phyloP scores from a whole-genome alignment of 345 rosid species.

The Linum tenue region DNA sequence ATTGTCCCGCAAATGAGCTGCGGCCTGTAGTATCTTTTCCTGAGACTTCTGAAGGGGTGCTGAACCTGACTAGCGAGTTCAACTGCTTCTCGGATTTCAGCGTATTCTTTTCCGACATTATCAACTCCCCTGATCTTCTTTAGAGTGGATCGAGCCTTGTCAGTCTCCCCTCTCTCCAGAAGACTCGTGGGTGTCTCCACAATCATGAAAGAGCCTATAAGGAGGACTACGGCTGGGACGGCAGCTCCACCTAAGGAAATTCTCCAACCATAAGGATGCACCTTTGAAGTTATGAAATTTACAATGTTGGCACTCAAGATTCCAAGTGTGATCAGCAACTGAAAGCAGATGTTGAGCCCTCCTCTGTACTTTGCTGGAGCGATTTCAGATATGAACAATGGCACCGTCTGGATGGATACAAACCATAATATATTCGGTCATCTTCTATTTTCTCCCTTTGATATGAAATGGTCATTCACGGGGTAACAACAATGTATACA shows the following conservation, averaged over 20 bases:
- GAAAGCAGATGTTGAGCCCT: slow-evolving; percentile 54
- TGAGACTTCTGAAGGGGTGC: slow-evolving; percentile 35
- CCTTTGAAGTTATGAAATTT: slow-evolving; percentile 31
- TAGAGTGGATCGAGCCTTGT: slow-evolving; percentile 27
- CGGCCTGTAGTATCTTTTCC: slow-evolving; percentile 32
- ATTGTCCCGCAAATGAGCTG: slow-evolving; percentile 40
- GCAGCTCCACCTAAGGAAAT: slow-evolving; percentile 57
- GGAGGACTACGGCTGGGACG: slow-evolving; percentile 45
- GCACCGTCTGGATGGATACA: slow-evolving; percentile 45
- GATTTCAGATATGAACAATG: slow-evolving; percentile 73
- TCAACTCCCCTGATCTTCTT: slow-evolving; percentile 52
- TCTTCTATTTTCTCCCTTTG: not conserved
- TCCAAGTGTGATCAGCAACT: slow-evolving; percentile 62
- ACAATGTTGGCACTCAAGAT: slow-evolving; percentile 45
- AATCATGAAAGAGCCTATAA: slow-evolving; percentile 45
- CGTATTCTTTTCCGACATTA: slow-evolving; percentile 34
- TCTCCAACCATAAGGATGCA: slow-evolving; percentile 49
- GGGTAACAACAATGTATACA: not conserved
- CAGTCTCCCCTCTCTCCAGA: slow-evolving; percentile 41
- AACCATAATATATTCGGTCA: not conserved
- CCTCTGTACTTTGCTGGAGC: slow-evolving; percentile 59
- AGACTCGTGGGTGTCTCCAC: slow-evolving; percentile 66
- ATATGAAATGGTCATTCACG: not conserved
- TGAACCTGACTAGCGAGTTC: slow-evolving; percentile 33
- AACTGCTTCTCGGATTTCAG: slow-evolving; percentile 35